These are phyloP conservation scores for Sesbania bispinosa DNA, from an alignment of 306 rosid species.

Conservation along the genomic window DNA sequence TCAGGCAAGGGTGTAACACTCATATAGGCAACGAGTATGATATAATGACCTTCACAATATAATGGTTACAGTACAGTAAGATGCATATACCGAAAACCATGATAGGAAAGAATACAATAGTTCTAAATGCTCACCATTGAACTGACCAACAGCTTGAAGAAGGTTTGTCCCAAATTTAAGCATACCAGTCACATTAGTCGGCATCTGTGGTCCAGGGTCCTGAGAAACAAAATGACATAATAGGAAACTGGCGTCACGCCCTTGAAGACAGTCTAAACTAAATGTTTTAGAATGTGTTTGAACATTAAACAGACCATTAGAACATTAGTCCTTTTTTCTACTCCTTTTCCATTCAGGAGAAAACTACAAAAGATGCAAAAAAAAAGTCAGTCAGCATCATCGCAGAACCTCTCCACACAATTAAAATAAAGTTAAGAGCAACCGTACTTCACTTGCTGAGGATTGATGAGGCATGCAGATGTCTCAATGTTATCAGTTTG, in stretches of 20 bases:
- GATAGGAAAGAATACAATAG: constrained; percentile 12
- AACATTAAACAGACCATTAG: constrained; percentile 54
- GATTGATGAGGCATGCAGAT: constrained; percentile 83
- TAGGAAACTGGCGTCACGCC: constrained; percentile 20
- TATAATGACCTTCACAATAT: constrained; percentile 64
- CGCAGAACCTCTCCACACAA: not conserved
- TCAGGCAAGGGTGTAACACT: constrained; percentile 38
- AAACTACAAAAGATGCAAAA: constrained; percentile 52
- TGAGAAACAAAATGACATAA: constrained; percentile 29
- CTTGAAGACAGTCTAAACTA: constrained; percentile 21
- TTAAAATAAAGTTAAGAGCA: constrained; percentile 6
- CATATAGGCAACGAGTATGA: constrained; percentile 73
- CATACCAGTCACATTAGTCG: constrained; percentile 61
- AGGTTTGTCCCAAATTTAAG: constrained; percentile 84
- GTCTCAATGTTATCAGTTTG: constrained; percentile 74
- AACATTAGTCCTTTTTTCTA: constrained; percentile 49
- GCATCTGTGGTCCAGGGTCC: constrained; percentile 94
- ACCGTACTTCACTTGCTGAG: constrained; percentile 81
- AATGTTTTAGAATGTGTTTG: not conserved
- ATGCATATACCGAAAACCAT: constrained; percentile 27
- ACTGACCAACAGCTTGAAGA: constrained; percentile 88
- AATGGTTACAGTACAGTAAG: constrained; percentile 27
- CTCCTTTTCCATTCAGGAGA: constrained; percentile 85
- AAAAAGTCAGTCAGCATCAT: constrained; percentile 34
- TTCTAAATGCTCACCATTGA: constrained; percentile 56